Conservation (phyloP, 2,329 filamentous ascomycete genomes). For the Teratosphaeriaceae sp. region DNA sequence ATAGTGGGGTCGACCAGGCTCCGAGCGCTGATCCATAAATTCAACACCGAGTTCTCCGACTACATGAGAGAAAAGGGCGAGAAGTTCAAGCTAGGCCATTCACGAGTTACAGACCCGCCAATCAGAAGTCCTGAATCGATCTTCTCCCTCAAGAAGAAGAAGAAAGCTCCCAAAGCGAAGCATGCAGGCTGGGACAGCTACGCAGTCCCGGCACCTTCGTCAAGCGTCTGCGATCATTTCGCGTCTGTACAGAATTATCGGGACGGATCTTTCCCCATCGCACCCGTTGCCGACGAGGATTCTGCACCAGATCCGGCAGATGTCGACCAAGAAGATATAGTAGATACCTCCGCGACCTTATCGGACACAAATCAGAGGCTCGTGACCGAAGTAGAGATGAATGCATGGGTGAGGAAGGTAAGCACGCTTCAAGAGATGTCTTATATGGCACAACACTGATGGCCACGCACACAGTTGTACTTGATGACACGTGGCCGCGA, state of each 20-base stretch:
- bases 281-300: neutral
- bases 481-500: slow-evolving; percentile 22
- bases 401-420: slow-evolving; percentile 6
- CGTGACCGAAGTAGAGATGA: slow-evolving; percentile 3
- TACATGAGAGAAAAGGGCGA: neutral
- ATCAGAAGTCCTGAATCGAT: neutral
- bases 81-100: neutral
- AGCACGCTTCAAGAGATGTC: neutral
- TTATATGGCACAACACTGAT: neutral
- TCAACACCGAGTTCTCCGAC: neutral
- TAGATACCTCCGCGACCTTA: neutral
- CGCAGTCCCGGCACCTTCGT: neutral
- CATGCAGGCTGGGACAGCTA: neutral
- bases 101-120: neutral
- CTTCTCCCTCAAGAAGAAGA: neutral
- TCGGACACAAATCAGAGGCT: neutral
- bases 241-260: neutral
- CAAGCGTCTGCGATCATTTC: neutral
- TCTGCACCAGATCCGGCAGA: neutral
- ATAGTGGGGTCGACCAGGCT: neutral
- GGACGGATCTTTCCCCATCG: neutral
- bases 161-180: neutral
- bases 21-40: neutral
- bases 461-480: slow-evolving; percentile 18
- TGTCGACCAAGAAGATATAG: neutral